Percentiles rank a stretch among this genome's conserved stretches.
Conservation (phyloP, 202 grass and related monocot genomes). For the Digitaria exilis region DNA sequence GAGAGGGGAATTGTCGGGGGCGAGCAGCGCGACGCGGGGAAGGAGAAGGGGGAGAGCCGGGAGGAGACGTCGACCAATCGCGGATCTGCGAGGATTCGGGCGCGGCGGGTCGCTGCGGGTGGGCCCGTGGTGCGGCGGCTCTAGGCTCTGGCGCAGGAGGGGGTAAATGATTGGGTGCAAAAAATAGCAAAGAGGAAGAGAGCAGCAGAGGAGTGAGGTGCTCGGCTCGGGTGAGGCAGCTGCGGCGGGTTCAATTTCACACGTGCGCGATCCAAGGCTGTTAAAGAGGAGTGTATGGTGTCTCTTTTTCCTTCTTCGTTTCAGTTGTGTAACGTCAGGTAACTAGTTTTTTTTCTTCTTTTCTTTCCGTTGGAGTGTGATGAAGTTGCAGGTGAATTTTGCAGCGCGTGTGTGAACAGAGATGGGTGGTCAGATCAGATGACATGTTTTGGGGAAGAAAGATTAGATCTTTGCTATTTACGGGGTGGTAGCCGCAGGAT, state of each 20-base stretch:
- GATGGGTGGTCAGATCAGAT: too few species aligned
- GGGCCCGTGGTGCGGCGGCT: slow-evolving; percentile 43
- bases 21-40: slow-evolving; percentile 54
- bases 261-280: background rate
- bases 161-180: slow-evolving; percentile 34
- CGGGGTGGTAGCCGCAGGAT: too few species aligned
- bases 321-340: background rate
- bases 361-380: too few species aligned
- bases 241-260: background rate
- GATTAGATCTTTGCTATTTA: too few species aligned
- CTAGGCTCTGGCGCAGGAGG: background rate
- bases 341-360: background rate
- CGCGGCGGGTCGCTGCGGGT: slow-evolving; percentile 34
- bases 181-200: slow-evolving; percentile 43
- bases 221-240: background rate
- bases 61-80: slow-evolving; percentile 56
- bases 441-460: too few species aligned
- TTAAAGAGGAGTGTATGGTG: too few species aligned
- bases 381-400: too few species aligned
- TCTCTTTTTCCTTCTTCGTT: background rate
- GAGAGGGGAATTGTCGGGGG: background rate
- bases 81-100: slow-evolving; percentile 49
- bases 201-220: background rate
- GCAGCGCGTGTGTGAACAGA: too few species aligned
- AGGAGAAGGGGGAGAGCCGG: background rate